Conservation (phyloP, 1,139 yeast species). For the Suhomyces panamericanus region DNA sequence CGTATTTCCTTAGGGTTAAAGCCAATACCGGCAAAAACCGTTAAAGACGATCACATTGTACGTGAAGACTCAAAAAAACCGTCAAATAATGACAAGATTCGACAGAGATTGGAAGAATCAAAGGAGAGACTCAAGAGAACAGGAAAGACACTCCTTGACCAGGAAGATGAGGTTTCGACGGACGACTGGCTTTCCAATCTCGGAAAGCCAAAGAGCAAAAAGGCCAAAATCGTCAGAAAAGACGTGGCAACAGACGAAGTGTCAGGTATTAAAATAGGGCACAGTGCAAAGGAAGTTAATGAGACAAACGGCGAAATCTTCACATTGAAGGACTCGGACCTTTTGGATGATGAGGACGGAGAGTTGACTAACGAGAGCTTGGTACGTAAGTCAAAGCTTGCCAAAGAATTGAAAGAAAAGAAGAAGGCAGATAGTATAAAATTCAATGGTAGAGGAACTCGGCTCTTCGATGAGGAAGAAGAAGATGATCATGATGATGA, state of each 20-base stretch:
- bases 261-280: slow-evolving; percentile 48
- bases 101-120: slow-evolving; percentile 18
- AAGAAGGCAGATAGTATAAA: slow-evolving; percentile 27
- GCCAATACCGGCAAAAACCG: slow-evolving; percentile 13
- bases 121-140: slow-evolving; percentile 21
- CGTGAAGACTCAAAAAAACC: slow-evolving; percentile 3
- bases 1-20: slow-evolving; percentile 36
- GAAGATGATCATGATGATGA: slow-evolving; percentile 21
- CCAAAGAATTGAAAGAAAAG: slow-evolving; percentile 25
- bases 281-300: slow-evolving; percentile 37
- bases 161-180: slow-evolving; percentile 27
- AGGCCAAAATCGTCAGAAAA: slow-evolving; percentile 11
- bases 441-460: slow-evolving; percentile 26
- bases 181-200: slow-evolving; percentile 42
- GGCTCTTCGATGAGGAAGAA: slow-evolving; percentile 16
- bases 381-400: slow-evolving; percentile 30
- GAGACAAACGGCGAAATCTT: slow-evolving; percentile 54
- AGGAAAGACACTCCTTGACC: slow-evolving; percentile 26
- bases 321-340: slow-evolving; percentile 61
- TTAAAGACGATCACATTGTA: slow-evolving; percentile 1
- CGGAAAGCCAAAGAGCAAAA: slow-evolving; percentile 18
- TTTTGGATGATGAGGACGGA: slow-evolving; percentile 52
- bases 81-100: slow-evolving; percentile 9
- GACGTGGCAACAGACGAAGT: slow-evolving; percentile 26
- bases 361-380: slow-evolving; percentile 47